A percentile compares a stretch with the other conserved stretches of the same genome.
phyloP scores from a whole-genome alignment of 768 basidiomycete genomes.

The Boletus edulis region DNA sequence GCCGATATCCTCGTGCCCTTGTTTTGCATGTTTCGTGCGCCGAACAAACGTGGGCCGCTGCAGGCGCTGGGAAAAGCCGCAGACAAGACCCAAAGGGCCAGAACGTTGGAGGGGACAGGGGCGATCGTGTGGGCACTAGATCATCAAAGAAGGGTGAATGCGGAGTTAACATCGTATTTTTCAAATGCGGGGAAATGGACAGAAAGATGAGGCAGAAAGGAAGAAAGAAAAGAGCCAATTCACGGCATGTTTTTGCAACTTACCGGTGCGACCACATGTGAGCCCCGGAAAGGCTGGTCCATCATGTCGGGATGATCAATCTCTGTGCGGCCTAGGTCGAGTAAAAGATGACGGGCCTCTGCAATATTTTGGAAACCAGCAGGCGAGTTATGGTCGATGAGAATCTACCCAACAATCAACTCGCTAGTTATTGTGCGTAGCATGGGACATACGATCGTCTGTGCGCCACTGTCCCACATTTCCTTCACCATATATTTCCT shows the following conservation, averaged over 20 bases:
- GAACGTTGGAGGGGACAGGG: slow-evolving; percentile 72
- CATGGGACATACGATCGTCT: slow-evolving; percentile 56
- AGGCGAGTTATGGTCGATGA: slow-evolving; percentile 81
- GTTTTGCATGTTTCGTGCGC: slow-evolving; percentile 79
- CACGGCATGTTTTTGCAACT: slow-evolving; percentile 26
- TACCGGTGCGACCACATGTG: slow-evolving; percentile 89
- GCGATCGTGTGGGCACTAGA: slow-evolving; percentile 88
- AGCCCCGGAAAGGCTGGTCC: slow-evolving; percentile 46
- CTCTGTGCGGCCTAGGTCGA: slow-evolving; percentile 62
- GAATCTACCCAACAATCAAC: slow-evolving; percentile 46
- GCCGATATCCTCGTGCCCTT: slow-evolving; percentile 82
- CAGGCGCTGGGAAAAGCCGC: slow-evolving; percentile 85
- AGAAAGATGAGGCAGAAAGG: not conserved
- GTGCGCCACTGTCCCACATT: slow-evolving; percentile 92
- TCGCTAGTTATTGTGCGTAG: not conserved
- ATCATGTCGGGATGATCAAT: slow-evolving; percentile 42
- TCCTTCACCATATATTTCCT: slow-evolving; percentile 70
- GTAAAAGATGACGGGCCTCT: slow-evolving; percentile 73
- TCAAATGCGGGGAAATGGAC: slow-evolving; percentile 17
- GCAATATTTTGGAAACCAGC: slow-evolving; percentile 75
- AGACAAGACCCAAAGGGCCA: slow-evolving; percentile 54
- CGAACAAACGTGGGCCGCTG: slow-evolving; percentile 86
- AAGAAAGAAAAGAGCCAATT: not conserved
- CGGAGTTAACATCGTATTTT: slow-evolving; percentile 8
- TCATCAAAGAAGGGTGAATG: not conserved